Base-by-base conservation (phyloP, 1,139 yeast species). In the Taphrina deformans region DNA sequence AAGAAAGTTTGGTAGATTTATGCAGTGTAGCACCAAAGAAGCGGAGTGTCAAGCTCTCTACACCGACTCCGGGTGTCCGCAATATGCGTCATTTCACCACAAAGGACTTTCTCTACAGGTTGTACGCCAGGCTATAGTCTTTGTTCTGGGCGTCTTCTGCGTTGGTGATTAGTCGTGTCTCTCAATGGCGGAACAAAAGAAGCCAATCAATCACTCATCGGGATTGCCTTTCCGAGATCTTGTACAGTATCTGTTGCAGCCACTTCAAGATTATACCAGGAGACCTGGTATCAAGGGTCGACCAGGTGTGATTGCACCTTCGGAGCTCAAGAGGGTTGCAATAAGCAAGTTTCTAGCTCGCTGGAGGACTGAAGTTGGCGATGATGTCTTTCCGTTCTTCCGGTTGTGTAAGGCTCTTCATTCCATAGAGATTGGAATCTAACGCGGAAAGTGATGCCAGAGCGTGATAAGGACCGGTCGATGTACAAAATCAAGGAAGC, bases 291-390 rank as follows among this genome's bases (percentile, higher is more conserved):
- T 51, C 12, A 38, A 38, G n/a, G 52, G 63, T 3, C 38, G 50
- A 18, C 38, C 38, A 3, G 63, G 40, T 2, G 48, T 31, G 16
- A 31, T 38, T 5, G 45, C 44, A 5, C 61, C 56, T 6, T 40
- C 50, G n/a, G 71, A 70, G 10, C 62, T 70, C 10, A 80, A 77
- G 70, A 74, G 67, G 65, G 75, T 70, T 68, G 76, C 73, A 62
- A 79, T 77, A 66, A 75, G 69, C 1, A 69, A 74, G 16, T 92
- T 89, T 73, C 78, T 88, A 55, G 74, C 77, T 2, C 76, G 81
- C 26, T 91, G 91, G 86, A 79, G 86, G 65, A 76, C 77, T 14
- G 83, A 83, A 35, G 87, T 89, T 2, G 96, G 96, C 0, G 74
- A 79, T 35, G 85, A 91, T 73, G 80, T 90, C 3, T 86, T 81